Percentiles rank a stretch among this genome's conserved stretches.
Evolutionary conservation across 306 rosid genomes (phyloP).

Genomic region (Dryas alaskensis): DNA sequence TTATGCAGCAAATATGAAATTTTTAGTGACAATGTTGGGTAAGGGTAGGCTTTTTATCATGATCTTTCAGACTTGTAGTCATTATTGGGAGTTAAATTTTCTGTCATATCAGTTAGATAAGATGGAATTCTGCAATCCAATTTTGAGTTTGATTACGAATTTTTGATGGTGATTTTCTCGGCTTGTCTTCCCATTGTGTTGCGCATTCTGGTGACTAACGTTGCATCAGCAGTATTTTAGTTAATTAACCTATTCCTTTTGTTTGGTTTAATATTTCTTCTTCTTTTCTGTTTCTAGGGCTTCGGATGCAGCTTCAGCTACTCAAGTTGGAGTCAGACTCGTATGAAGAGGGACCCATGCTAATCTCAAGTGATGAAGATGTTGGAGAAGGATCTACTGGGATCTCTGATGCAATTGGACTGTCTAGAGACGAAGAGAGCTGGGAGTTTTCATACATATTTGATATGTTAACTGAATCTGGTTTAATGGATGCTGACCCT

Average conservation of each 20-base stretch:
- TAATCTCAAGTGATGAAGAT: constrained; percentile 74
- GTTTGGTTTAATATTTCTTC: constrained; percentile 14
- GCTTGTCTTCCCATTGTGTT: neutral
- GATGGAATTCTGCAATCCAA: neutral
- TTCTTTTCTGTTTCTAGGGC: constrained; percentile 49
- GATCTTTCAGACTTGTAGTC: neutral
- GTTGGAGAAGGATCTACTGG: constrained; percentile 40
- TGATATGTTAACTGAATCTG: constrained; percentile 52
- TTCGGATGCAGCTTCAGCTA: constrained; percentile 89
- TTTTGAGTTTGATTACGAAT: neutral
- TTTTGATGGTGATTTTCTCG: neutral
- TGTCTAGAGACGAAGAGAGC: constrained; percentile 38
- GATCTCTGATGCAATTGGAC: constrained; percentile 29
- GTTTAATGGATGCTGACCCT: constrained; percentile 40
- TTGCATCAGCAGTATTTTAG: neutral
- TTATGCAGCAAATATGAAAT: neutral
- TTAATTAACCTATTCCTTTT: neutral
- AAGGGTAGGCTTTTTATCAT: neutral
- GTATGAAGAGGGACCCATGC: constrained; percentile 55
- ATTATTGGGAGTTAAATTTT: neutral
- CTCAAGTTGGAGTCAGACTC: constrained; percentile 79
- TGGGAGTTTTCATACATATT: constrained; percentile 67
- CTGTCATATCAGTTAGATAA: neutral
- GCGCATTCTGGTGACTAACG: neutral
- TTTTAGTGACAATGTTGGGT: neutral